Conservation (phyloP, 1,284 basidiomycete species). For the Puccinia coronata region DNA sequence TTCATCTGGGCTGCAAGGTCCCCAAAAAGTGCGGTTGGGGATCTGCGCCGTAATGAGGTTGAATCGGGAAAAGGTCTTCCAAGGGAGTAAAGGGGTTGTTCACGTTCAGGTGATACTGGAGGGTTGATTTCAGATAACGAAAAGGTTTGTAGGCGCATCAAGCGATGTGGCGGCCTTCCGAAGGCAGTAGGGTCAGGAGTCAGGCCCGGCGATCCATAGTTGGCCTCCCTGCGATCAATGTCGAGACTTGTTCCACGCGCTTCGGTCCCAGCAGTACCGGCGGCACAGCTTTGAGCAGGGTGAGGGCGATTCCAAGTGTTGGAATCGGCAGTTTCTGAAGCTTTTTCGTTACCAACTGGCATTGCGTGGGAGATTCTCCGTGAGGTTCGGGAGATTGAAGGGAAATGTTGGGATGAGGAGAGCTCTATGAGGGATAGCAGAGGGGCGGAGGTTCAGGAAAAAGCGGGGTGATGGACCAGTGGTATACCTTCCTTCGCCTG, state of each 20-base stretch:
- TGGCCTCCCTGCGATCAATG: background rate
- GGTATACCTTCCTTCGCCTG: background rate
- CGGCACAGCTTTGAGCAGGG: background rate
- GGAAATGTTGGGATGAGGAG: background rate
- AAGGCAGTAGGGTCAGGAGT: background rate
- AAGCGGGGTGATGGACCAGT: background rate
- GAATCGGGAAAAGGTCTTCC: constrained; percentile 21
- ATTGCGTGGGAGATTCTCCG: background rate
- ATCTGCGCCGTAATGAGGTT: constrained; percentile 2
- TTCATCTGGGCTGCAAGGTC: constrained; percentile 19
- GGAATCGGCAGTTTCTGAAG: background rate
- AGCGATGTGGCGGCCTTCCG: constrained; percentile 10
- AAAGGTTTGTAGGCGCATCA: constrained; percentile 19
- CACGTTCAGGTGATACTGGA: background rate
- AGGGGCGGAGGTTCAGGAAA: background rate
- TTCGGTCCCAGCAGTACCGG: background rate
- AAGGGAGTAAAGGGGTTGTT: constrained; percentile 19
- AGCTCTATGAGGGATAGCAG: background rate
- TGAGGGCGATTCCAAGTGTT: background rate
- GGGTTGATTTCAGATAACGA: constrained; percentile 10
- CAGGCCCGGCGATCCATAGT: background rate
- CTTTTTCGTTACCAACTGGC: background rate
- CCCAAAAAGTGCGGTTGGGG: background rate
- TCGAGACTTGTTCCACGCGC: constrained; percentile 3
- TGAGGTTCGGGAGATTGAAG: background rate